phyloP scores from a whole-genome alignment of 306 rosid species.

The Mimosa pudica region DNA sequence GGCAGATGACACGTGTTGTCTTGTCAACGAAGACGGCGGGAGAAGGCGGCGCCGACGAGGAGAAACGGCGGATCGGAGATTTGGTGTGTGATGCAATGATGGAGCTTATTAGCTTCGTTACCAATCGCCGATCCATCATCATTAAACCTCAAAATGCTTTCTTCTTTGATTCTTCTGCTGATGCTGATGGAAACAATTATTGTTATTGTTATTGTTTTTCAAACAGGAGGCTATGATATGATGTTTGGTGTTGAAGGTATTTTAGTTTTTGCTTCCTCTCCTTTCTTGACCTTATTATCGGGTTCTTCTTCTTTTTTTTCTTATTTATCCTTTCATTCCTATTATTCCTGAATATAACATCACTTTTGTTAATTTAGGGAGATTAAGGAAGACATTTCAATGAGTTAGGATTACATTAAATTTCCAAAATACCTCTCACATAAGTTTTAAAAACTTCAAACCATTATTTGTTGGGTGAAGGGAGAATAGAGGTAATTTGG shows the following conservation, averaged over 20 bases:
- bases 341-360: too few relatives aligned
- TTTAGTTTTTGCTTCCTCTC: neutral
- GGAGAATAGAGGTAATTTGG: too few relatives aligned
- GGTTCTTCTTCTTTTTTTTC: neutral
- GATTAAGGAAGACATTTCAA: too few relatives aligned
- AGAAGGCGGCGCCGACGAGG: constrained; percentile 61
- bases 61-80: constrained; percentile 52
- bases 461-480: too few relatives aligned
- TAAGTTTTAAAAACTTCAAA: too few relatives aligned
- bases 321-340: neutral
- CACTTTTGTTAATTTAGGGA: too few relatives aligned
- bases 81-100: constrained; percentile 53
- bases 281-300: too few relatives aligned
- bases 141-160: neutral
- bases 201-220: neutral
- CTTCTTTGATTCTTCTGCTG: neutral
- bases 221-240: neutral
- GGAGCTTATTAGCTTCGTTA: constrained; percentile 62
- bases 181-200: neutral
- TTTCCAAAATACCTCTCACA: too few relatives aligned
- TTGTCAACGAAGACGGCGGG: constrained; percentile 98
- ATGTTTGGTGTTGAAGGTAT: neutral
- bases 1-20: constrained; percentile 97
- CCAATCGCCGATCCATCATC: constrained; percentile 72
- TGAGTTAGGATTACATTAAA: too few relatives aligned